Evolutionary conservation across 176 grass and related monocot species (phyloP), one percentile per base, ranked within the genome.

Genomic region (Aegilops sharonensis): DNA sequence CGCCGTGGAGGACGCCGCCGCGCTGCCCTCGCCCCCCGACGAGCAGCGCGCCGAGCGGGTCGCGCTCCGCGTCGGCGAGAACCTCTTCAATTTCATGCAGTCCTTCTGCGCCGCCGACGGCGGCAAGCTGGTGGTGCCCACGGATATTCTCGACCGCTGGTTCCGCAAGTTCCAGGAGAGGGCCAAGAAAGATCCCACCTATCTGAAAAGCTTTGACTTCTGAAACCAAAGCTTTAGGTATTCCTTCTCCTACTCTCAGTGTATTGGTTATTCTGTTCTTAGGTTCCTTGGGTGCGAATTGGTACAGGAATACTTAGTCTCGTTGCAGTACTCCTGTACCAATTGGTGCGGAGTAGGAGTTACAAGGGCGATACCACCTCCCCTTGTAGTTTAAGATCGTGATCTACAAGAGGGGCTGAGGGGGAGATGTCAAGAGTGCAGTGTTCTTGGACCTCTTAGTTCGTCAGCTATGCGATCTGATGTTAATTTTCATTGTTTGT

Each of bases 151-250:
- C 5, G 96, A 98, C 64, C 86, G 92, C 21, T 95, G 96, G 96
- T 98, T 98, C 89, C 87, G 88, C 81, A 95, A 98, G 88, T 98
- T 98, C 78, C 93, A 98, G 91, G 96, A 98, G 84, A 83, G 93
- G 79, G 93, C 96, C 25, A 90, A 86, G 63, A 95, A 89, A 66
- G 96, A 98, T 77, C 93, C 96, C 12, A 39, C 72, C 47, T 98
- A 94, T 82, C 84, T 98, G 20, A 98, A 92, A 84, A 83, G 86
- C 60, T 95, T 98, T 86, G 81, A 89, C 68, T 94, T 98, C 64
- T 98, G 91, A 98, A 61, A 75, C 0, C 72, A 50, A 82, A 83
- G 43, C 14, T 75, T 20, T 20, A 52, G 82, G 88, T 90, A 85
- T 42, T 57, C 31, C 35, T 83, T 87, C 80, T 66, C 40, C 35